phyloP scores from a whole-genome alignment of 345 rosid genomes.

The Salix arbutifolia region DNA sequence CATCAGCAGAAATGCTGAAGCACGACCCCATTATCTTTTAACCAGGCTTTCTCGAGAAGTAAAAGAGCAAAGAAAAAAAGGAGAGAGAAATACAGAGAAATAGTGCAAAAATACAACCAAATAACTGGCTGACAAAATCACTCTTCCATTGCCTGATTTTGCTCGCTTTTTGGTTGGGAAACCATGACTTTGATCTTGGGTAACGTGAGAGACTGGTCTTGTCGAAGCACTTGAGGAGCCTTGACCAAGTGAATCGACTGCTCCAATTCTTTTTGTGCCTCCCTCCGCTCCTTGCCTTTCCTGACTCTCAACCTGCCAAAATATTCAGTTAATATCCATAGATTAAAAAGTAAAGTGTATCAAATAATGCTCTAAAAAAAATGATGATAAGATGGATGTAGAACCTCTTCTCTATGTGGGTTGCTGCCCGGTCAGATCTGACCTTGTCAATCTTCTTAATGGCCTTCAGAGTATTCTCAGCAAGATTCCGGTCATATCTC shows the following conservation, averaged over 20 bases:
- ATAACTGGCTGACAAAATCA: slow-evolving; percentile 20
- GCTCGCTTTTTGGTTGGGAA: slow-evolving; percentile 31
- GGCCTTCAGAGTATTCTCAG: slow-evolving; percentile 66
- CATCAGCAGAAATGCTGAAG: not conserved
- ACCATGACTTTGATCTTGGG: slow-evolving; percentile 60
- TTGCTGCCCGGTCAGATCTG: slow-evolving; percentile 45
- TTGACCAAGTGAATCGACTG: slow-evolving; percentile 47
- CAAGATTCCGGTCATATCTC: slow-evolving; percentile 82
- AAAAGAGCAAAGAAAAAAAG: not conserved
- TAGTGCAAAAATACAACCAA: not conserved
- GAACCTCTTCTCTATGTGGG: slow-evolving; percentile 58
- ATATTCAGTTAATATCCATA: not conserved
- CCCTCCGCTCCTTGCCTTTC: slow-evolving; percentile 37
- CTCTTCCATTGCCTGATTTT: slow-evolving; percentile 73
- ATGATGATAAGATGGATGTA: not conserved
- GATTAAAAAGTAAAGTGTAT: not conserved
- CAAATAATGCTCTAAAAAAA: not conserved
- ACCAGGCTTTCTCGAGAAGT: not conserved
- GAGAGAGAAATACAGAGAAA: not conserved
- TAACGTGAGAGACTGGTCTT: slow-evolving; percentile 38
- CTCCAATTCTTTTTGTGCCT: slow-evolving; percentile 41
- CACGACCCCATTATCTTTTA: not conserved
- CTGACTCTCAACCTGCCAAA: slow-evolving; percentile 56
- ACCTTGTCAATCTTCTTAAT: slow-evolving; percentile 89
- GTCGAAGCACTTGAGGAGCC: slow-evolving; percentile 36